Conservation (phyloP, 1,284 basidiomycete species). For the Trametes sp. region DNA sequence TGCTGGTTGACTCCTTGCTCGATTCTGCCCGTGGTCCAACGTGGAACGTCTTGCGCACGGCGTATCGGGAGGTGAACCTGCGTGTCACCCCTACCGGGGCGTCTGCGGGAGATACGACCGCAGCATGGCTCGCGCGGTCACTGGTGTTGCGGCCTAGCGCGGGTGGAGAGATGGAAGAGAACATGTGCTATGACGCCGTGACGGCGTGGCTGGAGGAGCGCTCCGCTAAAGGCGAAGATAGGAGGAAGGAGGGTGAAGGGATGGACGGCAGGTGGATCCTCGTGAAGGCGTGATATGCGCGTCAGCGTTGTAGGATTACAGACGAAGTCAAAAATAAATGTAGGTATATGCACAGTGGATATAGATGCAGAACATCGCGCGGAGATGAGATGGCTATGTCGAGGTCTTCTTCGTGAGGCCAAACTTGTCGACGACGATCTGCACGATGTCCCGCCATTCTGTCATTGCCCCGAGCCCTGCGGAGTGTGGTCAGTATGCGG, state of each 20-base stretch:
- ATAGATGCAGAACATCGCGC: neutral
- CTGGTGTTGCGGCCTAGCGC: conserved; percentile 45
- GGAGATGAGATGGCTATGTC: neutral
- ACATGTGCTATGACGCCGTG: conserved; percentile 26
- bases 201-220: conserved; percentile 62
- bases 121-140: conserved; percentile 59
- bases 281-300: conserved; percentile 31
- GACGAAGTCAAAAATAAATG: too few relatives aligned
- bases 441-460: conserved; percentile 86
- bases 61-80: conserved; percentile 65
- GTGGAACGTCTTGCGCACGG: conserved; percentile 67
- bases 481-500: neutral
- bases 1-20: conserved; percentile 56
- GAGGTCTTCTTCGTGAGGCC: conserved; percentile 41
- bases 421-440: conserved; percentile 69
- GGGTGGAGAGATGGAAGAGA: conserved; percentile 2
- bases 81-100: conserved; percentile 33
- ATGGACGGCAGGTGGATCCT: conserved; percentile 65
- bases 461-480: conserved; percentile 91
- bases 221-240: conserved; percentile 52
- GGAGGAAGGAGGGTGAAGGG: conserved; percentile 56
- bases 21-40: conserved; percentile 56
- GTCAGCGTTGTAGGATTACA: neutral
- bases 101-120: conserved; percentile 45
- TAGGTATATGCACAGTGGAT: neutral